Evolutionary conservation across 169 alveolate species (phyloP), one percentile per base, ranked within the genome.

Genomic region (Eimeria maxima): DNA sequence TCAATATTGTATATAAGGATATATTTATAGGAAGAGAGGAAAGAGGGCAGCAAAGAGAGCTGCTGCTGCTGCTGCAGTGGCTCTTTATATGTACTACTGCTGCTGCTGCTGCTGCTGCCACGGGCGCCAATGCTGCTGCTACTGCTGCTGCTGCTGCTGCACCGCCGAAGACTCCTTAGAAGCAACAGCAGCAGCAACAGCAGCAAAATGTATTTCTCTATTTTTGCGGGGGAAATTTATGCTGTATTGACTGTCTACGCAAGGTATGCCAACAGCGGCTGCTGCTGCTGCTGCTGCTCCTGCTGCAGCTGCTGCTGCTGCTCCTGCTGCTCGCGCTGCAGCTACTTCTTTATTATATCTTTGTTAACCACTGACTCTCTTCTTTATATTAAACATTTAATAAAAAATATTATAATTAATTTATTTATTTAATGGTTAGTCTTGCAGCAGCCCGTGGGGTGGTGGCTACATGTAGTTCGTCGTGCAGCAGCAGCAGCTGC

Each of bases 251-350:
- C 84, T 27, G 84, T 38, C 55, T 73, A 16, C 22, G 55, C 84
- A 16, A 11, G 84, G 84, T 45, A 73, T 29, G 55, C 55, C 84
- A 73, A 50, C 84, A 73, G 53, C 84, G 29, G 53, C 84, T 8
- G 38, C 78, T 8, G 78, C 78, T 7, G 78, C 78, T 67, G 78
- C 78, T 50, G 57, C 57, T 50, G 18, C 57, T 50, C 18, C 57
- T 50, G 57, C 57, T 7, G 57, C 57, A 50, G 57, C 11, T 50
- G 57, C 57, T 50, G 57, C 57, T 50, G 57, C 45, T 73, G 84
- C 84, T 73, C 84, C 55, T 38, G 84, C 84, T 73, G 53, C 84
- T 6, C 76, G 27, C 42, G 84, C 84, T 73, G 84, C 45, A 11
- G 47, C 45, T 73, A 50, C 22, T 7, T 18, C 13, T 20, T n/a